These are phyloP conservation scores for Penicilliopsis zonata DNA, from an alignment of 495 filamentous ascomycete species.

Conservation along the genomic window DNA sequence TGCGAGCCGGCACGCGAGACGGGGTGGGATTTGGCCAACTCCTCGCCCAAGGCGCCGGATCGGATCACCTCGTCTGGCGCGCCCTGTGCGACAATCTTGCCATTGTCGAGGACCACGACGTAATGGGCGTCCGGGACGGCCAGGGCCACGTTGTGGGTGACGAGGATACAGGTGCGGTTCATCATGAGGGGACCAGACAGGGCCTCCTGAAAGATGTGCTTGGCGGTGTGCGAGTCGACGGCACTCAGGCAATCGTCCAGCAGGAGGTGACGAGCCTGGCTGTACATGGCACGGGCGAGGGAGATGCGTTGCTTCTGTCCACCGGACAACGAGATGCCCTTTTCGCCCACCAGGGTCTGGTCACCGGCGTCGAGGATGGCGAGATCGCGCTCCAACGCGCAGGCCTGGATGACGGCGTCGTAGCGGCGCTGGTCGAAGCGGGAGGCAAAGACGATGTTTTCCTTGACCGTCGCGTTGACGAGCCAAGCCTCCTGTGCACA, in stretches of 20 bases:
- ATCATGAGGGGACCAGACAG: slow-evolving; percentile 85
- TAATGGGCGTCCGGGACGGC: slow-evolving; percentile 67
- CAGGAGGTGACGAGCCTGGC: slow-evolving; percentile 77
- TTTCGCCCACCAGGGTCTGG: slow-evolving; percentile 90
- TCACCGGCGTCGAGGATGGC: slow-evolving; percentile 89
- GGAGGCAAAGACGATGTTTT: slow-evolving; percentile 91
- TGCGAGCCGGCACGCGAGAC: slow-evolving; percentile 52
- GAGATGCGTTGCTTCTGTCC: slow-evolving; percentile 98
- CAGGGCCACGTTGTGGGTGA: slow-evolving; percentile 89
- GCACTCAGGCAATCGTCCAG: slow-evolving; percentile 95
- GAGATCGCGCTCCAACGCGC: slow-evolving; percentile 86
- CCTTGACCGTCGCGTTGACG: slow-evolving; percentile 88
- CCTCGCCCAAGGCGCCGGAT: slow-evolving; percentile 77
- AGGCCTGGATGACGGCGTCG: slow-evolving; percentile 76
- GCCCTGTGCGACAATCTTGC: slow-evolving; percentile 66
- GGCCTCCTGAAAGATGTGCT: slow-evolving; percentile 94
- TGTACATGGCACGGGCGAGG: slow-evolving; percentile 86
- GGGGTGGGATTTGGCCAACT: slow-evolving; percentile 60
- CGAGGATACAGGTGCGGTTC: slow-evolving; percentile 80
- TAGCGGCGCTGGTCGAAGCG: slow-evolving; percentile 76
- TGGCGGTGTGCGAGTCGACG: slow-evolving; percentile 97
- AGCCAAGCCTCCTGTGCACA: slow-evolving; percentile 98
- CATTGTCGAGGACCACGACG: slow-evolving; percentile 81
- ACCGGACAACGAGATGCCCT: slow-evolving; percentile 92
- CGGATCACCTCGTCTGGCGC: slow-evolving; percentile 62